Evolutionary conservation across 768 basidiomycete genomes (phyloP), one percentile per base, ranked within the genome.

Genomic region (Pleurotus tuber-regium): DNA sequence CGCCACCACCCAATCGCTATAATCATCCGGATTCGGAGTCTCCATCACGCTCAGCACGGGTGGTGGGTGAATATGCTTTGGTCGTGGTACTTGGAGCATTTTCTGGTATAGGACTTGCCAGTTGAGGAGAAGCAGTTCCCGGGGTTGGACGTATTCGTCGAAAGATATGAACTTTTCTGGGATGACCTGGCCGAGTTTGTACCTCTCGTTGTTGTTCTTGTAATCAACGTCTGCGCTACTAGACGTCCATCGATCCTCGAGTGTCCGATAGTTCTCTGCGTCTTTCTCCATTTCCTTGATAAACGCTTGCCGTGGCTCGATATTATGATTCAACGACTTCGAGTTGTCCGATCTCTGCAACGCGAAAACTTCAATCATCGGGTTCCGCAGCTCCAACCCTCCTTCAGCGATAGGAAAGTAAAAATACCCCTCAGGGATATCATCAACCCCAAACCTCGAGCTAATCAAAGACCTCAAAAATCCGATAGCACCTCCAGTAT

Each of bases 351-450:
- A 43, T 41, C n/a, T 58, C 52, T 12, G 53, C 8, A 72, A 47
- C 1, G 66, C 62, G 33, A 74, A 61, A 21, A 70, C 60, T 50
- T 72, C 70, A 18, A 75, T 58, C 59, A 74, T 66, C 1, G 67
- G 65, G 40, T 75, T 70, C 43, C 61, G 63, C 10, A 75, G 48
- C 52, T 69, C 70, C 23, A 74, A 62, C 0, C 72, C 71, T 30
- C 73, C 73, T 16, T 56, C 58, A 14, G 59, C 55, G 18, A 71
- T 61, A 0, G 72, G 69, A 51, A 72, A 67, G 59, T 69, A 74
- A 59, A 70, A 73, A 51, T 70, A 74, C 3, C 72, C 72, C 38
- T 69, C 65, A 2, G 71, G 73, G 7, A 75, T 59, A 47, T 72
- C 65, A 1, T 50, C 56, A 1, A 69, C 57, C 4, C 60, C 63